Evolutionary conservation across 768 basidiomycete genomes (phyloP).

Genomic region (Rhizopogon vulgaris): DNA sequence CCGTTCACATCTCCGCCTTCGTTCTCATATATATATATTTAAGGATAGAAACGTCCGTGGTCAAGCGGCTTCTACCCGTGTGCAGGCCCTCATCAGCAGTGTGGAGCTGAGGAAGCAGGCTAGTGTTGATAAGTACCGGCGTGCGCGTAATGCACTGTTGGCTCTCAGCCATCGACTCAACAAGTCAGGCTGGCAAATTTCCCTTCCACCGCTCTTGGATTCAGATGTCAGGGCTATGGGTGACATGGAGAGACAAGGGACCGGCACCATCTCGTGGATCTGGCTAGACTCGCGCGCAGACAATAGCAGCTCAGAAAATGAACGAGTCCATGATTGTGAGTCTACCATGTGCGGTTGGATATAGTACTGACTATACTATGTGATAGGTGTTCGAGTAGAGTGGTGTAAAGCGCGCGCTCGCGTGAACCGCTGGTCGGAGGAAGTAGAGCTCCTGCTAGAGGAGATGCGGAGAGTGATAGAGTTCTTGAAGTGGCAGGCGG

Average conservation of each 20-base stretch:
- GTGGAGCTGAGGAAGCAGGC: conserved; percentile 6
- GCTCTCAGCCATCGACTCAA: neutral
- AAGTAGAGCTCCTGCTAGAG: conserved; percentile 16
- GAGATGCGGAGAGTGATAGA: conserved; percentile 16
- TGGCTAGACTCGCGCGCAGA: no score
- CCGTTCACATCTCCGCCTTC: conserved; percentile 5
- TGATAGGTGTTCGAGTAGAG: conserved; percentile 12
- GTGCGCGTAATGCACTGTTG: conserved; percentile 2
- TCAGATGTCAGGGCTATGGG: neutral
- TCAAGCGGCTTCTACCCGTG: conserved; percentile 6
- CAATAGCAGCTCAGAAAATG: no score
- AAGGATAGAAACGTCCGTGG: conserved; percentile 11
- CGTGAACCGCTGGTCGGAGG: conserved; percentile 11
- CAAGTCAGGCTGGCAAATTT: neutral
- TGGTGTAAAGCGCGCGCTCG: conserved; percentile 13
- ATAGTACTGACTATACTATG: neutral
- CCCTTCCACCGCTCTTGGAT: neutral
- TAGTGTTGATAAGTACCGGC: conserved; percentile 3
- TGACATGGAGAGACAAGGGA: no score
- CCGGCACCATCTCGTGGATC: no score
- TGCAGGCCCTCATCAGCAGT: neutral
- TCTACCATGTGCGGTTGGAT: neutral
- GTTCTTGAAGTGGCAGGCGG: conserved; percentile 11
- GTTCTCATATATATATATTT: conserved; percentile 4
- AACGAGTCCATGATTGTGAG: no score